These are phyloP conservation scores for Phytophthora aleatoria DNA, from an alignment of 352 stramenopile species.

Conservation along the genomic window DNA sequence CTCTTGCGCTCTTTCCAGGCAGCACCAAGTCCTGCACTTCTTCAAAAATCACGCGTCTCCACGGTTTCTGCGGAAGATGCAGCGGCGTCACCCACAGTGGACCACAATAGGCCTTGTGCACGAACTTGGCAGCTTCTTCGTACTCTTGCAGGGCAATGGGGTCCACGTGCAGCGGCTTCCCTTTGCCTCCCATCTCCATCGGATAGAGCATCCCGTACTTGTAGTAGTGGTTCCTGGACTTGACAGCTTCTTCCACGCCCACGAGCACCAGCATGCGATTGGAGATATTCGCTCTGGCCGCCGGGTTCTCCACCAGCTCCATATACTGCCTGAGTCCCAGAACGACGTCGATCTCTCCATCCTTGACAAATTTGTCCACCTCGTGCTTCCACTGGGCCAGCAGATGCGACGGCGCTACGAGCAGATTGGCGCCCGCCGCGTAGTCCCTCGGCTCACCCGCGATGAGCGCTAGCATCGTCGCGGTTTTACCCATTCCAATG, in stretches of 20 bases:
- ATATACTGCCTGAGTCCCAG: slow-evolving; percentile 66
- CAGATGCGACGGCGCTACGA: slow-evolving; percentile 81
- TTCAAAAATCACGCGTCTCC: slow-evolving; percentile 86
- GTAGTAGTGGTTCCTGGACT: slow-evolving; percentile 66
- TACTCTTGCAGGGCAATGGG: slow-evolving; percentile 58
- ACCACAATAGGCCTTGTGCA: slow-evolving; percentile 82
- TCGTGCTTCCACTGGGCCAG: slow-evolving; percentile 83
- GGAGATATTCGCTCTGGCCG: slow-evolving; percentile 41
- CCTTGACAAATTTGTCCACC: slow-evolving; percentile 75
- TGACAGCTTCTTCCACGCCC: slow-evolving; percentile 75
- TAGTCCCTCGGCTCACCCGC: slow-evolving; percentile 64
- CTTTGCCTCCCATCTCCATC: slow-evolving; percentile 37
- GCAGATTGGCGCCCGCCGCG: slow-evolving; percentile 56
- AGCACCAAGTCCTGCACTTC: slow-evolving; percentile 88
- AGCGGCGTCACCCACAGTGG: slow-evolving; percentile 70
- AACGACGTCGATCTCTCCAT: slow-evolving; percentile 74
- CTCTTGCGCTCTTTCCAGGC: slow-evolving; percentile 67
- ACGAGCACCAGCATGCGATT: slow-evolving; percentile 86
- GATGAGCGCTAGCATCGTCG: slow-evolving; percentile 79
- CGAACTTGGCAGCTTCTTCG: slow-evolving; percentile 74
- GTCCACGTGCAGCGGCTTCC: slow-evolving; percentile 52
- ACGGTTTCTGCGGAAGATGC: slow-evolving; percentile 69
- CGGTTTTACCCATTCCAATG: slow-evolving; percentile 87
- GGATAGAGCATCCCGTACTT: slow-evolving; percentile 63
- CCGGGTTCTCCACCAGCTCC: slow-evolving; percentile 40